Conservation (phyloP, 2,329 filamentous ascomycete genomes). For the Exophiala viscosa region DNA sequence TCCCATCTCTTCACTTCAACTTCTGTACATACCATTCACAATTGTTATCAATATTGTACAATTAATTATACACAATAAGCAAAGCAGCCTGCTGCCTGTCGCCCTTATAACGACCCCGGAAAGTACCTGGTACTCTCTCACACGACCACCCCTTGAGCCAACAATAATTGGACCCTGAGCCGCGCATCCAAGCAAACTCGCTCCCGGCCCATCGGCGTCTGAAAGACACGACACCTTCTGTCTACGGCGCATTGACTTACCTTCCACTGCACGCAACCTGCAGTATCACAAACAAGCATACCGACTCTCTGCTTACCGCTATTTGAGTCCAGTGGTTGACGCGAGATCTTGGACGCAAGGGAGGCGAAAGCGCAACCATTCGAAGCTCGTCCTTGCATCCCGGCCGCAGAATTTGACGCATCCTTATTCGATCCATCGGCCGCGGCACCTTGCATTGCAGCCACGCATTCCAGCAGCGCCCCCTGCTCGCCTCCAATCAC, state of each 20-base stretch:
- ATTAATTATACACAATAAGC: too few species aligned
- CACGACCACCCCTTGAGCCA: too few species aligned
- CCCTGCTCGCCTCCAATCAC: conserved; percentile 16
- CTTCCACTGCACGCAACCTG: neutral
- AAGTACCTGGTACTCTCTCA: too few species aligned
- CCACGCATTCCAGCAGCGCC: conserved; percentile 25
- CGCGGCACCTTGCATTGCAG: conserved; percentile 29
- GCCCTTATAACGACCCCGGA: too few species aligned
- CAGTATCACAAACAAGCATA: neutral
- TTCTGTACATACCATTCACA: too few species aligned
- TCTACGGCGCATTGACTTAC: neutral
- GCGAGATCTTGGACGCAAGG: conserved; percentile 25
- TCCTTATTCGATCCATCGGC: conserved; percentile 22
- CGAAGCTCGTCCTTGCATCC: conserved; percentile 10
- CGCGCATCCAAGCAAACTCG: too few species aligned
- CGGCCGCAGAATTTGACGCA: conserved; percentile 13
- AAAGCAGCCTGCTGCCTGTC: too few species aligned
- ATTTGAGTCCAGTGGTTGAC: conserved; percentile 20
- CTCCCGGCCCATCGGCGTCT: too few species aligned
- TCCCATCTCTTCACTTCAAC: too few species aligned
- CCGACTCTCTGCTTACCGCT: conserved; percentile 24
- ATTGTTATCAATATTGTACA: too few species aligned
- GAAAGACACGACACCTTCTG: too few species aligned
- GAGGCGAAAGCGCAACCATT: conserved; percentile 19
- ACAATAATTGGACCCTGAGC: too few species aligned